These are phyloP conservation scores for Fusarium sacchari DNA, from an alignment of 2,329 filamentous ascomycete genomes.

Conservation along the genomic window DNA sequence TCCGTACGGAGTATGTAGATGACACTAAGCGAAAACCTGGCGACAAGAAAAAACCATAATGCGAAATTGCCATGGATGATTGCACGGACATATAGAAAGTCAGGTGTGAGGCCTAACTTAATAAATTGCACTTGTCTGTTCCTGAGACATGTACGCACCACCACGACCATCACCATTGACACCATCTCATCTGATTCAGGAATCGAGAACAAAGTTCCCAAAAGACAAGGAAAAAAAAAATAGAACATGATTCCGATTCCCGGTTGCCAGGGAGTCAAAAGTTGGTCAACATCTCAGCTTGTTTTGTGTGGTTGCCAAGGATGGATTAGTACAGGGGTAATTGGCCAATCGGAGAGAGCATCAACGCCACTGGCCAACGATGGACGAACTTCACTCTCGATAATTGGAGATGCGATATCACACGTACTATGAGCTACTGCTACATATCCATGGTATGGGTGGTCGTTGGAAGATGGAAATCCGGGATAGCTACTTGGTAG, in stretches of 20 bases:
- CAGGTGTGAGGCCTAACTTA: background rate
- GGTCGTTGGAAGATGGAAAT: constrained; percentile 2
- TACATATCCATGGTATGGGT: background rate
- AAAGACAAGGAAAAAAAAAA: constrained; percentile 6
- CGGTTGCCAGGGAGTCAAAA: constrained; percentile 36
- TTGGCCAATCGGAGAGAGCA: constrained; percentile 34
- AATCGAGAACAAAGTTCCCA: constrained; percentile 33
- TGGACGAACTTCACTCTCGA: constrained; percentile 37
- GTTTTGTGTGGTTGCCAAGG: constrained; percentile 21
- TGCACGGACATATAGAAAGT: background rate
- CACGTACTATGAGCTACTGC: constrained; percentile 20
- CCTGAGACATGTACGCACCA: constrained; percentile 28
- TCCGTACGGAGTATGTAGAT: too few species aligned
- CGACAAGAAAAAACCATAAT: constrained; percentile 18
- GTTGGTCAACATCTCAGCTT: constrained; percentile 20
- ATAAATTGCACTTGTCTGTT: constrained; percentile 1
- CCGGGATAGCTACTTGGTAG: background rate
- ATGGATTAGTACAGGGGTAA: constrained; percentile 22
- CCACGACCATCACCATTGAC: constrained; percentile 3
- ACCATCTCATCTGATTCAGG: constrained; percentile 2
- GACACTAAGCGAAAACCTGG: constrained; percentile 21
- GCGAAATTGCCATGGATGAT: background rate
- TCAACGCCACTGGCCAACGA: constrained; percentile 30
- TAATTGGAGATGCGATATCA: constrained; percentile 31
- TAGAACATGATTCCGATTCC: constrained; percentile 19